phyloP scores from a whole-genome alignment of 768 basidiomycete genomes.

The Boletus vermiculosoides region DNA sequence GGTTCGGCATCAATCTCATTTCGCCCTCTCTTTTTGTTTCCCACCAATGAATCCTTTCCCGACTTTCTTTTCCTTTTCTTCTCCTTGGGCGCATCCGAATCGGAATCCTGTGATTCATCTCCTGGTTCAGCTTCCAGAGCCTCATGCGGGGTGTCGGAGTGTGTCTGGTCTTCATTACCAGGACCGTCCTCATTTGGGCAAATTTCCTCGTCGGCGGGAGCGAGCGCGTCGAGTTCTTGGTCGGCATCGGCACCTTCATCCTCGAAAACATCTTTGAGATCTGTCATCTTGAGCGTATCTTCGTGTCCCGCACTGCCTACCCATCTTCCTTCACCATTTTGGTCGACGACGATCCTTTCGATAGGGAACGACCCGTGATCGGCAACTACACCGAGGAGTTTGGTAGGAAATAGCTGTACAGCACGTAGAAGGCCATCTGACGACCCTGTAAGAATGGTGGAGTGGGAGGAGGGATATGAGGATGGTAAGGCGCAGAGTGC shows the following conservation, averaged over 20 bases:
- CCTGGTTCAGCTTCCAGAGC: slow-evolving; percentile 14
- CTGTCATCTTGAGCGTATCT: slow-evolving; percentile 79
- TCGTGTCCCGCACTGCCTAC: slow-evolving; percentile 94
- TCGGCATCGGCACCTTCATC: slow-evolving; percentile 31
- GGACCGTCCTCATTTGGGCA: slow-evolving; percentile 15
- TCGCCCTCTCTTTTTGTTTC: slow-evolving; percentile 56
- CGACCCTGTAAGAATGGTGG: slow-evolving; percentile 83
- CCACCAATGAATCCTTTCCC: slow-evolving; percentile 47
- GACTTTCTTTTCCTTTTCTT: slow-evolving; percentile 59
- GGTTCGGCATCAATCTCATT: slow-evolving; percentile 57
- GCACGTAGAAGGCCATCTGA: slow-evolving; percentile 90
- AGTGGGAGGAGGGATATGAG: slow-evolving; percentile 57
- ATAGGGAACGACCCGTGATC: slow-evolving; percentile 93
- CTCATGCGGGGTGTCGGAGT: neutral
- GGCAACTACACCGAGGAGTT: slow-evolving; percentile 84
- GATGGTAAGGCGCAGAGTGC: slow-evolving; percentile 74
- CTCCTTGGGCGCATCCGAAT: slow-evolving; percentile 33
- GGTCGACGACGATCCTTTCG: slow-evolving; percentile 75
- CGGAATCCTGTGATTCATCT: slow-evolving; percentile 28
- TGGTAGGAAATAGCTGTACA: slow-evolving; percentile 84
- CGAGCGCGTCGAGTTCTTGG: slow-evolving; percentile 19
- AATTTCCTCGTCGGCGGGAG: slow-evolving; percentile 23
- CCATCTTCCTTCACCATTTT: slow-evolving; percentile 66
- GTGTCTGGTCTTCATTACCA: slow-evolving; percentile 11
- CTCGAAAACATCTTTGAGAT: slow-evolving; percentile 73